Evolutionary conservation across 768 basidiomycete genomes (phyloP).

Genomic region (Mycena rebaudengoi): DNA sequence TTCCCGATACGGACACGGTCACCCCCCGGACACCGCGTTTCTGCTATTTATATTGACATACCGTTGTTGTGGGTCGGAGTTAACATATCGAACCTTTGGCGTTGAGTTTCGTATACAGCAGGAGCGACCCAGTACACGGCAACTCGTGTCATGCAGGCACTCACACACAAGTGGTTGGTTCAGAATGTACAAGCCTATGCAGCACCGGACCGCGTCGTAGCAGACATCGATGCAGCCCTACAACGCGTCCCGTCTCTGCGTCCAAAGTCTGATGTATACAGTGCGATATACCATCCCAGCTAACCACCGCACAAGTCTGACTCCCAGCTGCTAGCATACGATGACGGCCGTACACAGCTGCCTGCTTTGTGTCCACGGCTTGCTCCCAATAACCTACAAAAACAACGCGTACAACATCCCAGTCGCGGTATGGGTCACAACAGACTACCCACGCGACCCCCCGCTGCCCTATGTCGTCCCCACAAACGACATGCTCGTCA

Average conservation of each 20-base stretch:
- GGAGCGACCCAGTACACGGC: too few relatives aligned
- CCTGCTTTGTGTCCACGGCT: conserved; percentile 91
- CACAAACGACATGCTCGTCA: conserved; percentile 89
- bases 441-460: conserved; percentile 82
- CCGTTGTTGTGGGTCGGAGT: too few relatives aligned
- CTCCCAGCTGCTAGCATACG: conserved; percentile 79
- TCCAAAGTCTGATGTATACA: conserved; percentile 87
- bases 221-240: conserved; percentile 71
- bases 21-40: too few relatives aligned
- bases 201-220: conserved; percentile 62
- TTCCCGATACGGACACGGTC: background rate
- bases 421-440: conserved; percentile 85
- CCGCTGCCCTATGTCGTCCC: conserved; percentile 94
- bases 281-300: conserved; percentile 36
- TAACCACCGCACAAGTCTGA: conserved; percentile 9
- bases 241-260: conserved; percentile 62
- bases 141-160: conserved; percentile 34
- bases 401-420: conserved; percentile 91
- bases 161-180: conserved; percentile 71
- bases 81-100: too few relatives aligned
- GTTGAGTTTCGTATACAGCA: too few relatives aligned
- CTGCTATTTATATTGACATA: too few relatives aligned
- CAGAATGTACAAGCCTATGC: conserved; percentile 69
- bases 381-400: conserved; percentile 87
- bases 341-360: conserved; percentile 93